Base-by-base conservation (phyloP, 352 stramenopile species). In the Phytopythium ostracodes region DNA sequence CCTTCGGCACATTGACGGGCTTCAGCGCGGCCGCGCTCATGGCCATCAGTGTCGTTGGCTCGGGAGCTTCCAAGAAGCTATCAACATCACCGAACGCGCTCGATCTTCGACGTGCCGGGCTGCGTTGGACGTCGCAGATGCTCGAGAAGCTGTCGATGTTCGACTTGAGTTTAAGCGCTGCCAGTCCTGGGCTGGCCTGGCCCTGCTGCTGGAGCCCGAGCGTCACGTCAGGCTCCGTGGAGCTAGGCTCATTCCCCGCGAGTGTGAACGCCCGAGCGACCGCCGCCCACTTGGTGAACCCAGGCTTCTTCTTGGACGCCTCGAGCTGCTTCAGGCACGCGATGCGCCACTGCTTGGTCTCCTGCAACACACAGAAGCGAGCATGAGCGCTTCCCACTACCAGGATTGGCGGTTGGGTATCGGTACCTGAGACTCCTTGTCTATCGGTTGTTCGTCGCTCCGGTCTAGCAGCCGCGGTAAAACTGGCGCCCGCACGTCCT, bases 111-210 rank as follows among this genome's bases (percentile, higher is more conserved):
- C 7, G 25, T 5, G 33, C 20, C 25, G 42, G 47, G 9, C 53
- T 33, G 10, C 2, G 44, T 5, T 46, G 29, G 1, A 60, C 4
- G 15, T 83, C 70, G 2, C 64, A 20, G 15, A 86, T 66, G 17
- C 55, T 66, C 1, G 75, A 76, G 47, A 86, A 86, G 9, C 59
- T 78, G 46, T 84, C 72, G 14, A 84, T 52, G n/a, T 78, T 84
- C 0, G 72, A 73, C 51, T 81, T 81, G 59, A 71, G 65, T 35
- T 65, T 62, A 51, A 74, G 33, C 27, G 31, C 61, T 22, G 10
- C 20, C 22, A 40, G n/a, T 35, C 11, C 22, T 7, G 33, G 52
- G 4, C 20, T 47, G 2, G 31, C 9, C 4, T 40, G 36, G 10
- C n/a, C 31, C 14, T 25, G 50, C 3, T 49, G 46, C 5, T 43